A percentile compares a stretch with the other conserved stretches of the same genome.
Evolutionary conservation across 1,139 yeast species (phyloP).

Genomic region (Nematodospora anomalae): DNA sequence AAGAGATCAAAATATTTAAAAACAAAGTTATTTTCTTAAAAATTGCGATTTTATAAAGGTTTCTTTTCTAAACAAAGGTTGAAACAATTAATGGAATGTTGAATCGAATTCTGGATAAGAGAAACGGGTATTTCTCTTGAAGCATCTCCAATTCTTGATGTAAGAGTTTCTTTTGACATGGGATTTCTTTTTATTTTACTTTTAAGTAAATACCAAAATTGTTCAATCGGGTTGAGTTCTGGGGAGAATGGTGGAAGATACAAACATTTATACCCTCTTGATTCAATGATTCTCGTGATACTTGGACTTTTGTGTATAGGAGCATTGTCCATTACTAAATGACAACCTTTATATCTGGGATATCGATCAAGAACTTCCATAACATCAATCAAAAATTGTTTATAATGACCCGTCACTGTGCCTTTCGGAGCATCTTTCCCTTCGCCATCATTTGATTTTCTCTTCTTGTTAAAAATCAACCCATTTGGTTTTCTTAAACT

Average conservation of each 20-base stretch:
- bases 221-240: slow-evolving; percentile 16
- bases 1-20: no score
- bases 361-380: slow-evolving; percentile 10
- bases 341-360: slow-evolving; percentile 8
- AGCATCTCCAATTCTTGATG: background rate
- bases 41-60: no score
- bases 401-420: slow-evolving; percentile 12
- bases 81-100: background rate
- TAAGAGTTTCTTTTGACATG: background rate
- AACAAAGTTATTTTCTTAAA: no score
- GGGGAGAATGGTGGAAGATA: slow-evolving; percentile 16
- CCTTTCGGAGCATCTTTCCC: slow-evolving; percentile 8
- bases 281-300: slow-evolving; percentile 11
- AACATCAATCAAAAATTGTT: slow-evolving; percentile 8
- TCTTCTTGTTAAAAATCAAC: slow-evolving; percentile 9
- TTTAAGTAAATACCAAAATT: slow-evolving; percentile 15
- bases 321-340: slow-evolving; percentile 12
- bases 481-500: slow-evolving; percentile 13
- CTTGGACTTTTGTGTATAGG: slow-evolving; percentile 12
- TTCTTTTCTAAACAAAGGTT: background rate
- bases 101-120: background rate
- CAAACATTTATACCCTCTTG: slow-evolving; percentile 12
- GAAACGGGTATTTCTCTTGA: background rate
- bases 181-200: background rate
- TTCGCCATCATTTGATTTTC: slow-evolving; percentile 4